Conservation (phyloP, 2,329 filamentous ascomycete genomes). For the Delphinella strobiligena region DNA sequence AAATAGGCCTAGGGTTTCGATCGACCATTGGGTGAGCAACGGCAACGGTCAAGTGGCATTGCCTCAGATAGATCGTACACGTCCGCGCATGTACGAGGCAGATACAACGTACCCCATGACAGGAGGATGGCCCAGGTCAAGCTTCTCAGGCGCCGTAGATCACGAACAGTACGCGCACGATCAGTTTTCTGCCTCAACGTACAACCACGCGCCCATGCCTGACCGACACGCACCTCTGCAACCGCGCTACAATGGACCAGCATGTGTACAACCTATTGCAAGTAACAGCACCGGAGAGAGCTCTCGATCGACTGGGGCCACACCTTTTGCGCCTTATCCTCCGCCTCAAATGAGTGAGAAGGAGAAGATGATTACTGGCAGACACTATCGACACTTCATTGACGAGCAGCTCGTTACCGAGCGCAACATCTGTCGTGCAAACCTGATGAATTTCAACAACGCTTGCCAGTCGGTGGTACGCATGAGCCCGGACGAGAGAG, state of each 20-base stretch:
- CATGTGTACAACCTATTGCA: too few relatives aligned
- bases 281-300: too few relatives aligned
- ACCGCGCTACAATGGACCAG: too few relatives aligned
- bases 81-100: neutral
- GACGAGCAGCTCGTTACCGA: slow-evolving; percentile 63
- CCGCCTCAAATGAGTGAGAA: slow-evolving; percentile 47
- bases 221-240: too few relatives aligned
- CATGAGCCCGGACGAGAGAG: slow-evolving; percentile 51
- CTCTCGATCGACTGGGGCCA: neutral
- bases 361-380: slow-evolving; percentile 76
- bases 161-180: too few relatives aligned
- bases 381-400: slow-evolving; percentile 69
- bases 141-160: too few relatives aligned
- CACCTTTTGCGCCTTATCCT: slow-evolving; percentile 1
- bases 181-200: too few relatives aligned
- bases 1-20: too few relatives aligned
- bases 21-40: too few relatives aligned
- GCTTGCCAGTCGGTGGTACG: slow-evolving; percentile 63
- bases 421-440: slow-evolving; percentile 70
- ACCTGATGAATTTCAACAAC: slow-evolving; percentile 79
- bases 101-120: neutral
- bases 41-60: too few relatives aligned
- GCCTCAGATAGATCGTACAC: neutral
- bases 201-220: too few relatives aligned
- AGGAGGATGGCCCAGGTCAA: too few relatives aligned